These are phyloP conservation scores for Boletellus sp. DNA, from an alignment of 1,284 basidiomycete genomes.

Conservation along the genomic window DNA sequence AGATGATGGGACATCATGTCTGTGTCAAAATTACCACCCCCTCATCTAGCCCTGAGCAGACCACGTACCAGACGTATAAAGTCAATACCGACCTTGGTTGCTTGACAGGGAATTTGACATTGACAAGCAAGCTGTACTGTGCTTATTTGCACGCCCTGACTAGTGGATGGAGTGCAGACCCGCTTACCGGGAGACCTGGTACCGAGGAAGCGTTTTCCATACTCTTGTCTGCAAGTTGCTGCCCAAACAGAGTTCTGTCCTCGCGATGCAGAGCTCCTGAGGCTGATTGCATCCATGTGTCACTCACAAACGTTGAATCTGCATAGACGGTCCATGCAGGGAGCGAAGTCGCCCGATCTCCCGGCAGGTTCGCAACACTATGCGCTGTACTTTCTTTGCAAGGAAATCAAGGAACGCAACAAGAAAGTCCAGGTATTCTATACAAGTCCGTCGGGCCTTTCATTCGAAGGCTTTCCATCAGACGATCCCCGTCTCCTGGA, in stretches of 20 bases:
- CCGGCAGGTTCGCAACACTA: constrained; percentile 32
- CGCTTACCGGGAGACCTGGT: constrained; percentile 43
- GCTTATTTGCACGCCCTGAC: constrained; percentile 47
- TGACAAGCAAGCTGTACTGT: constrained; percentile 37
- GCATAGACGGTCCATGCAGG: constrained; percentile 35
- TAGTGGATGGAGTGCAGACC: constrained; percentile 40
- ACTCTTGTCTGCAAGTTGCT: constrained; percentile 36
- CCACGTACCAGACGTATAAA: constrained; percentile 36
- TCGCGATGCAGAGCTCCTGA: constrained; percentile 33
- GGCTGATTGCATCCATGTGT: constrained; percentile 33
- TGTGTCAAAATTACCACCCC: constrained; percentile 22
- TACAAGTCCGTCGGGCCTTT: background rate
- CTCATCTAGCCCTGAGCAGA: background rate
- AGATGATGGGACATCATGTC: constrained; percentile 23
- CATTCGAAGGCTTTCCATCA: constrained; percentile 6
- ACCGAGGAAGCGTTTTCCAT: constrained; percentile 43
- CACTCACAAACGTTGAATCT: constrained; percentile 32
- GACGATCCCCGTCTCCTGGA: constrained; percentile 1
- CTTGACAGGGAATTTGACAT: constrained; percentile 32
- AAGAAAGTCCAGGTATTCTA: constrained; percentile 15
- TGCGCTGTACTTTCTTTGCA: constrained; percentile 24
- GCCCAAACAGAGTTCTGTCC: constrained; percentile 36
- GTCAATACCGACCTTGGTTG: constrained; percentile 39
- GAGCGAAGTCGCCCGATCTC: constrained; percentile 15
- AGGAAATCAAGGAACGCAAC: constrained; percentile 32